These are phyloP conservation scores for Sisymbrium irio DNA, from an alignment of 345 rosid genomes.

Conservation along the genomic window DNA sequence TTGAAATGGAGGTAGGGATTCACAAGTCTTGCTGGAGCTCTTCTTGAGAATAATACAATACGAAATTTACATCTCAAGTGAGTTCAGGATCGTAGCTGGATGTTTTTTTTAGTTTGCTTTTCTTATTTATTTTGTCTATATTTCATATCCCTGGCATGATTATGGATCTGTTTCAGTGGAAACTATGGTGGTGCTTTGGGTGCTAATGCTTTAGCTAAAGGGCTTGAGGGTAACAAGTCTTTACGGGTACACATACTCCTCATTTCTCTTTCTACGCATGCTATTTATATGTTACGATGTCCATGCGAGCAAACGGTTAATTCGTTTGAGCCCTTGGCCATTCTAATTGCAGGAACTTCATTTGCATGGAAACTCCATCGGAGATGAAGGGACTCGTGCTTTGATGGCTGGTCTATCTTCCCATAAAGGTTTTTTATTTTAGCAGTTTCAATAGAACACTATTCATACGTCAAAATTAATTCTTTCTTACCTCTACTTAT, in stretches of 20 bases:
- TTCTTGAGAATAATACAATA: conserved; percentile 64
- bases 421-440: conserved; percentile 59
- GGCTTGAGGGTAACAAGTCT: conserved; percentile 84
- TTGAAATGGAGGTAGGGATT: conserved; percentile 81
- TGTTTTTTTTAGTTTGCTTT: conserved; percentile 4
- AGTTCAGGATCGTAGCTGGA: conserved; percentile 35
- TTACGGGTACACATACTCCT: conserved; percentile 51
- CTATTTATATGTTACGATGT: background rate
- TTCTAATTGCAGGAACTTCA: conserved; percentile 72
- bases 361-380: conserved; percentile 89
- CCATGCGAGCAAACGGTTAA: background rate
- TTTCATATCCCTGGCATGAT: conserved; percentile 13
- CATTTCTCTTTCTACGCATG: background rate
- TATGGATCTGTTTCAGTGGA: conserved; percentile 53
- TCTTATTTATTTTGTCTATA: background rate
- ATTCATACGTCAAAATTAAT: background rate
- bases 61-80: conserved; percentile 81
- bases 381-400: conserved; percentile 91
- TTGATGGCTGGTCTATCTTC: conserved; percentile 81
- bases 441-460: conserved; percentile 9
- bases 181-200: conserved; percentile 97
- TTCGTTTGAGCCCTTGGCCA: background rate
- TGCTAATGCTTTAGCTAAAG: conserved; percentile 93
- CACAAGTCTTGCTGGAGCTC: conserved; percentile 88
- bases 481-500: conserved; percentile 11